Base-by-base conservation (phyloP, 2,329 filamentous ascomycete species). In the Teratosphaeria pseudoeucalypti region DNA sequence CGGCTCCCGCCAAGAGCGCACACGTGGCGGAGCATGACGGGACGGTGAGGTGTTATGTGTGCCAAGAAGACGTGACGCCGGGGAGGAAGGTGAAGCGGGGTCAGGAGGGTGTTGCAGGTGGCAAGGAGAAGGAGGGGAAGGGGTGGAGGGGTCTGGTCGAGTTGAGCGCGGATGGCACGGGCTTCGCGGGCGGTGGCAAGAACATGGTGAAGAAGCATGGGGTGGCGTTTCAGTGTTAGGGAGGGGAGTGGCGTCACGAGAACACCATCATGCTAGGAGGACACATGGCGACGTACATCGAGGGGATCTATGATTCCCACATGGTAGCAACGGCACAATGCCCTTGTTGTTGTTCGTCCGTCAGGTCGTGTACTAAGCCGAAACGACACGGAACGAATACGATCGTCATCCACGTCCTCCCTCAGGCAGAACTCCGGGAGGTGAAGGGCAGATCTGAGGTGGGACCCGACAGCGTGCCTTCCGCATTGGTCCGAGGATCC, bases 121-220 rank as follows among this genome's bases (percentile, higher is more conserved):
- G 70, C 55, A 77, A 76, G 34, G 74, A 76, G 52, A 83, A 83
- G 65, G 81, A 85, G 39, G 62, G 58, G 47, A 83, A 78, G 57
- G 80, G 87, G 39, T 84, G 80, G 61, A 83, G 86, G 0, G 92
- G 92, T 0, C 71, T 96, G 37, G 86, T 96, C 2, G 84, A 88
- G 69, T 82, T 97, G 55, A 85, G 83, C 65, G 89, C 87, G 39
- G 92, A 96, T 67, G 92, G 92, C 0, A 97, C 92, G 0, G 92
- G 92, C 0, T 97, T 96, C 74, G 92, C 92, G 4, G 88, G 90
- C 4, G 86, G 87, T n/a, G 92, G 94, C 2, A 82, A 83, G 57
- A 95, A 88, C 69, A 83, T 89, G 67, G 90, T 95, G 16, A 88
- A 88, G 74, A 94, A 86, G 72, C 77, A 82, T 3, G 87, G 88